Conservation (phyloP, 805 yeast species). For the Yarrowia sp. region DNA sequence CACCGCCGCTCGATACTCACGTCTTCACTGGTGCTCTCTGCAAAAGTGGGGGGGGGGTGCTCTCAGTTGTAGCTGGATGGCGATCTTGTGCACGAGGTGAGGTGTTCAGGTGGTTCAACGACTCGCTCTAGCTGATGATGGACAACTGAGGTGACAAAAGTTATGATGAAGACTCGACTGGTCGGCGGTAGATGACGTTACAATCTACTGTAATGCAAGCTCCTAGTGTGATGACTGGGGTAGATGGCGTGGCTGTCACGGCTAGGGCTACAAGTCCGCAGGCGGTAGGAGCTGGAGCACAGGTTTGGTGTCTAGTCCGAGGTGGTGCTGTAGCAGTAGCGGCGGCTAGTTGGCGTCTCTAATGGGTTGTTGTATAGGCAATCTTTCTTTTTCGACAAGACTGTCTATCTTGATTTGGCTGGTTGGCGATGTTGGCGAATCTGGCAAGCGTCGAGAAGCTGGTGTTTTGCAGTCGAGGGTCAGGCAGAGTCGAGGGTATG, state of each 20-base stretch:
- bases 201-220: constrained; percentile 4
- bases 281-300: too few relatives aligned
- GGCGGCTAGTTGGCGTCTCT: neutral
- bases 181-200: constrained; percentile 4
- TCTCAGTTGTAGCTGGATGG: too few relatives aligned
- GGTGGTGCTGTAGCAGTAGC: neutral
- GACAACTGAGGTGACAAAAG: too few relatives aligned
- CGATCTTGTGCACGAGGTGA: neutral
- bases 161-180: neutral
- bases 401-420: neutral
- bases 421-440: neutral
- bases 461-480: neutral
- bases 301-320: too few relatives aligned
- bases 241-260: constrained; percentile 32
- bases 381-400: too few relatives aligned
- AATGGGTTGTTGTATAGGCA: too few relatives aligned
- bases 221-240: constrained; percentile 36
- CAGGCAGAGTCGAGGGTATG: neutral
- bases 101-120: neutral
- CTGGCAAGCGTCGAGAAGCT: neutral
- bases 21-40: neutral
- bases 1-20: neutral
- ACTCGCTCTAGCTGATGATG: too few relatives aligned
- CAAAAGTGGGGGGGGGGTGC: too few relatives aligned
- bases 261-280: constrained; percentile 7